A percentile compares a stretch with the other conserved stretches of the same genome.
Conservation (phyloP, 2,329 filamentous ascomycete species). For the Colletotrichum echinochloae region DNA sequence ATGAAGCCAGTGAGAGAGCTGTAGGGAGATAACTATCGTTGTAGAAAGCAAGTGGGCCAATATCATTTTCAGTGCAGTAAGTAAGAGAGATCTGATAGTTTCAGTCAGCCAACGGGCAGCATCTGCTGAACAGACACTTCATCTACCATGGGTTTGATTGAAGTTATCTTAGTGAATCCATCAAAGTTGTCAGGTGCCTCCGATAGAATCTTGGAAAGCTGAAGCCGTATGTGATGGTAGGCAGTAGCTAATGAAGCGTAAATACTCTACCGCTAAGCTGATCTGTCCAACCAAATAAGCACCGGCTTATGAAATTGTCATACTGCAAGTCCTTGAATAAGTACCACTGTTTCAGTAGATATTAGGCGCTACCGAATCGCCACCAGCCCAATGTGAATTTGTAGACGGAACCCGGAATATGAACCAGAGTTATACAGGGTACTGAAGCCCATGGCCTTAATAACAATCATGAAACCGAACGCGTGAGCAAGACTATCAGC, state of each 20-base stretch:
- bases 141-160: constrained; percentile 64
- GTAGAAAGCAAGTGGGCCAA: constrained; percentile 72
- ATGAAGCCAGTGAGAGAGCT: constrained; percentile 63
- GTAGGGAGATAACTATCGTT: constrained; percentile 68
- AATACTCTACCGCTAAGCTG: too few species aligned
- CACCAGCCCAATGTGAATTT: constrained; percentile 51
- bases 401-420: constrained; percentile 72
- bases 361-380: constrained; percentile 70
- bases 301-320: constrained; percentile 51
- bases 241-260: too few species aligned
- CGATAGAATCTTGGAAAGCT: constrained; percentile 71
- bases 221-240: too few species aligned
- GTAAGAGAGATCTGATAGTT: constrained; percentile 10
- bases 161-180: constrained; percentile 74
- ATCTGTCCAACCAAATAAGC: constrained; percentile 68
- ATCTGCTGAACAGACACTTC: background rate
- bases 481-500: constrained; percentile 72
- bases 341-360: constrained; percentile 62
- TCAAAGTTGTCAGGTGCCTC: constrained; percentile 79
- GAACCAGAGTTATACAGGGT: constrained; percentile 70
- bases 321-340: constrained; percentile 58
- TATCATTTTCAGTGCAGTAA: constrained; percentile 66
- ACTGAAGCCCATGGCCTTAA: constrained; percentile 70
- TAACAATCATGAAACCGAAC: constrained; percentile 72
- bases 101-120: background rate